Base-by-base conservation (phyloP, 192 early-diverging fungal genomes). In the Coemansia sp. region DNA sequence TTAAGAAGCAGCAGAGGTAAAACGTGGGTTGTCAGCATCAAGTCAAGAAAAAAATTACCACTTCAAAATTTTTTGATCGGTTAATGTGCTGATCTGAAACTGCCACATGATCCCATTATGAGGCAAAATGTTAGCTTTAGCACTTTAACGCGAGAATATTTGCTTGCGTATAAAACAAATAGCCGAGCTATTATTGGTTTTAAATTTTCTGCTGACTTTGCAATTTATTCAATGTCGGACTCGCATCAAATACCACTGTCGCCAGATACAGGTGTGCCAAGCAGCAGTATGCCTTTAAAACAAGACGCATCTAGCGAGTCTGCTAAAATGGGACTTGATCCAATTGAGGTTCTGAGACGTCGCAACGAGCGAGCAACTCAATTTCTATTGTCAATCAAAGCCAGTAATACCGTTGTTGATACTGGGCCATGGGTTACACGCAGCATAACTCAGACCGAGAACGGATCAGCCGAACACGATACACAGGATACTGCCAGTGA, bases 351-450 rank as follows among this genome's bases (percentile, higher is more conserved):
- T 32, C 43, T 64, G 19, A 47, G 60, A 47, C 55, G 61, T 27
- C 69, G 76, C 15, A 79, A 72, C 53, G 60, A 70, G n/a, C 66
- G 70, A 5, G 76, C 76, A 6, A 48, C 66, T 32, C 55, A 41
- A 15, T 79, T 79, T 54, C 52, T 79, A 37, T 47, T 41, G 10
- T 79, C 76, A 2, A 79, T 79, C 32, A 55, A 38, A 15, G 65
- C 75, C 19, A 78, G 75, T 70, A 72, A 69, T 24, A 49, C 63
- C 11, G 50, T 53, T 11, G 48, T 14, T 19, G 70, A 63, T n/a
- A 27, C 59, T 15, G 63, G 50, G 19, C 43, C 19, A 9, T 45
- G 24, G n/a, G 24, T 45, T 37, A 15, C 55, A 12, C 38, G 37
- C 23, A 48, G 38, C 37, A 47, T 48, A 2, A 19, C n/a, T 12